Base-by-base conservation (phyloP, 805 yeast species). In the Debaryomyces castellii region DNA sequence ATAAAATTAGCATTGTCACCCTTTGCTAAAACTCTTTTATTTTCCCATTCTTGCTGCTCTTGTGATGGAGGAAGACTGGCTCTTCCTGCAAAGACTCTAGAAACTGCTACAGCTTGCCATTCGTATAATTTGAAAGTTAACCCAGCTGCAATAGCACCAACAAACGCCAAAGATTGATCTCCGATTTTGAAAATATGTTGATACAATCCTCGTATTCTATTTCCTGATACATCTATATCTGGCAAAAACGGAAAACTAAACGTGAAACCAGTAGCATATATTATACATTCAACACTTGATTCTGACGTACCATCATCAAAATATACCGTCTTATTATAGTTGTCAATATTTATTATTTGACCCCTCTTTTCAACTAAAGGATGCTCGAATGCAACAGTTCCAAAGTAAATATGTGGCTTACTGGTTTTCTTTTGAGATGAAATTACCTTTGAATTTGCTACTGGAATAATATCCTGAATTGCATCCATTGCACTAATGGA, bases 401-500 rank as follows among this genome's bases (percentile, higher is more conserved):
- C 51, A 44, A 49, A 46, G 28, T 41, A 41, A 18, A 33, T 30
- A 24, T 46, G 45, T 12, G 44, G 43, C 27, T 47, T 33, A 12
- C 34, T 37, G 1, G 42, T 24, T 24, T 23, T 32, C 34, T 47
- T 44, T 27, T 41, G 41, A 11, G 46, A 40, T 7, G 55, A 47
- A 33, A 56, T 49, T 7, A 48, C 51, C 6, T 50, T 54, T 10
- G 22, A 37, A 23, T 46, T 45, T 8, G 54, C 51, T 8, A 56
- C 61, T 8, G 50, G 50, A 34, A 59, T 20, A 17, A 55, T 53
- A 35, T 58, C 62, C 18, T 54, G 57, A 20, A 57, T 43, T 8
- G 58, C 49, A 58, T 89, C 96, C 35, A 81, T 78, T 30, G 90
- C 95, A 12, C 89, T 82, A 3, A 91, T 86, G 6, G 85, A 81